Percentiles rank a stretch among this genome's conserved stretches.
phyloP scores from a whole-genome alignment of 2,329 filamentous ascomycete species.

The Colletotrichum sp. region DNA sequence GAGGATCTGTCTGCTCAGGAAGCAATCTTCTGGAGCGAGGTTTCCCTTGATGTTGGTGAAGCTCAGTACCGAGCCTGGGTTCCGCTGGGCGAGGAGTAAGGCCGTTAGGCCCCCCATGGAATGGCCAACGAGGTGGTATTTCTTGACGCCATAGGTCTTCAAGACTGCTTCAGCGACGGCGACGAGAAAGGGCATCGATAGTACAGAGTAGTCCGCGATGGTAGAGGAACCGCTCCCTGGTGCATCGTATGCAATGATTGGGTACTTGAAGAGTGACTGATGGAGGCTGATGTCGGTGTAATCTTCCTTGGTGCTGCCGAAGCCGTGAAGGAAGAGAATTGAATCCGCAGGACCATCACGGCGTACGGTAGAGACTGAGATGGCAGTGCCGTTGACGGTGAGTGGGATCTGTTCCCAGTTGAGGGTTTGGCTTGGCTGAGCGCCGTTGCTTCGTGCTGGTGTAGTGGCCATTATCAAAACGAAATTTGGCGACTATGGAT shows the following conservation, averaged over 20 bases:
- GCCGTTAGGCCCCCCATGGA: conserved; percentile 30
- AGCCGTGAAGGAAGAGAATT: conserved; percentile 29
- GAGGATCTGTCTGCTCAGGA: conserved; percentile 28
- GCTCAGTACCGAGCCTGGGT: conserved; percentile 16
- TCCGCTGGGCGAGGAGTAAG: conserved; percentile 22
- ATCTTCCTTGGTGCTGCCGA: conserved; percentile 30
- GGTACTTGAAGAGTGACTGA: conserved; percentile 9
- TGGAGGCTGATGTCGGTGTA: conserved; percentile 25
- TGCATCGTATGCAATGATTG: conserved; percentile 28
- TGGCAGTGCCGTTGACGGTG: conserved; percentile 16
- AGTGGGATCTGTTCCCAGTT: neutral
- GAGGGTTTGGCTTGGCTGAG: neutral
- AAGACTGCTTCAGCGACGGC: conserved; percentile 22
- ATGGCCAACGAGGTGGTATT: conserved; percentile 30
- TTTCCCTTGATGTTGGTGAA: conserved; percentile 32
- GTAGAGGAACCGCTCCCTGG: conserved; percentile 27
- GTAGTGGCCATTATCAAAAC: neutral
- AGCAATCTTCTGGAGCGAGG: conserved; percentile 29
- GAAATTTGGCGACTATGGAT: fast-evolving
- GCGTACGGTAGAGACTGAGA: conserved; percentile 22
- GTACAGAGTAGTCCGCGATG: conserved; percentile 17
- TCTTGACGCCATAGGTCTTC: neutral
- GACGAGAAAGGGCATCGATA: conserved; percentile 25
- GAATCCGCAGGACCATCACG: neutral
- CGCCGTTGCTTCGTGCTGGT: neutral